phyloP scores from a whole-genome alignment of 805 yeast genomes.

The Dipodascus geniculatus region DNA sequence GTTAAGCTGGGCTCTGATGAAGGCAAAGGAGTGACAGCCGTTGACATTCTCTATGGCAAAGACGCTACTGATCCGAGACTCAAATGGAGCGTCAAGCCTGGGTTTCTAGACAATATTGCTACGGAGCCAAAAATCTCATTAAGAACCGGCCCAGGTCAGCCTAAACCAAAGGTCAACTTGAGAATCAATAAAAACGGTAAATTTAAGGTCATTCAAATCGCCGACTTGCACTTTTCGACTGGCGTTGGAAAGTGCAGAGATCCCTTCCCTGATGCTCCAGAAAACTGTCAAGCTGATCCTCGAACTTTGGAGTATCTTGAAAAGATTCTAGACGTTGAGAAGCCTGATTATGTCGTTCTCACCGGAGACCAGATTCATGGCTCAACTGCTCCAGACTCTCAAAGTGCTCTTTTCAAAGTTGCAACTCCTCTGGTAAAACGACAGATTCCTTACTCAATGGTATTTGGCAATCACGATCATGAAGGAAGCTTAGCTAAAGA shows the following conservation, averaged over 20 bases:
- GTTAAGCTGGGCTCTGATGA: conserved; percentile 35
- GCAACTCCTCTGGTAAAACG: conserved; percentile 55
- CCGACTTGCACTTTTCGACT: conserved; percentile 86
- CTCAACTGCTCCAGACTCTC: conserved; percentile 63
- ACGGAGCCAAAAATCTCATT: conserved; percentile 21
- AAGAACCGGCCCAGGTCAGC: conserved; percentile 5
- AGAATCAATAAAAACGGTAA: conserved; percentile 33
- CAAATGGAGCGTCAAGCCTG: conserved; percentile 42
- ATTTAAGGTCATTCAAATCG: conserved; percentile 77
- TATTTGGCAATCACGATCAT: conserved; percentile 91
- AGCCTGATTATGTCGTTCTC: conserved; percentile 74
- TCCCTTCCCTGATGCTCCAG: conserved; percentile 18
- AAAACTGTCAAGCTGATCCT: conserved; percentile 66
- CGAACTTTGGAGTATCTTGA: conserved; percentile 53
- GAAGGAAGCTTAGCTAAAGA: conserved; percentile 59
- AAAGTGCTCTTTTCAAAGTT: conserved; percentile 70
- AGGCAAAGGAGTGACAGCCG: conserved; percentile 36
- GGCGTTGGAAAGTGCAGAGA: conserved; percentile 74
- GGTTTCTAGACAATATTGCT: conserved; percentile 12
- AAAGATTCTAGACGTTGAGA: conserved; percentile 55
- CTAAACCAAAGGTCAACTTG: conserved; percentile 22
- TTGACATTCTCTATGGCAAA: conserved; percentile 61
- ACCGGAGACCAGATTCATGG: conserved; percentile 94
- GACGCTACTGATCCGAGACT: conserved; percentile 71
- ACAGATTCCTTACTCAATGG: conserved; percentile 71